Base-by-base conservation (phyloP, 2,329 filamentous ascomycete genomes). In the Aspergillus arachidicola region DNA sequence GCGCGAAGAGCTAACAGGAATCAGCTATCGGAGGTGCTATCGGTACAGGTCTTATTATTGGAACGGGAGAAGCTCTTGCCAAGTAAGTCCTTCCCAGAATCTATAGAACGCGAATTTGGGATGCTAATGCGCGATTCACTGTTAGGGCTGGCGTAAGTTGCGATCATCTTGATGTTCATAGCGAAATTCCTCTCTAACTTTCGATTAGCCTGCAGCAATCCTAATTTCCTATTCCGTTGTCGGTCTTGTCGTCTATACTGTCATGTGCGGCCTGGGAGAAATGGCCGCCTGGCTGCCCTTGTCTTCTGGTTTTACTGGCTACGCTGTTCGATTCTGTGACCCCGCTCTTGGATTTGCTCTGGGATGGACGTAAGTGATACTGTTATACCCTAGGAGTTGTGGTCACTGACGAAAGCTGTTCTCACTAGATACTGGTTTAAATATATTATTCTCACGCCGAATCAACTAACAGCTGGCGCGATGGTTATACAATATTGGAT, bases 281-380 rank as follows among this genome's bases (percentile, higher is more conserved):
- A 95, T 95, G 91, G 91, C 91, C 10, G 86, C 91, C 58, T 95
- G 91, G 90, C 78, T 95, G 38, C 92, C 92, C 57, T 83, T 93
- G 71, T 86, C 87, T 60, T 87, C 90, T 74, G 92, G 92, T 69
- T 96, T 95, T 78, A 91, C 91, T 64, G 91, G 91, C 71, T 95
- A 94, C 73, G 91, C 92, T 28, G 85, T 88, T 64, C 86, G 92
- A 55, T 95, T 93, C 80, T 90, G 88, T 72, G 91, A 95, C 70
- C 91, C 91, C 59, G 90, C 91, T 64, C 85, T 95, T 30, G 92
- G 92, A 60, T 95, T 95, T 75, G 86, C 90, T 61, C 84, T 94
- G 14, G 91, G 91, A 21, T 94, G 86, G 83, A 88, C 83, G 84
- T 91, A 79, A 67, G 76, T 78, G 64, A 59, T 60, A 51, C 36